Evolutionary conservation across 306 rosid species (phyloP), one percentile per base, ranked within the genome.

Genomic region (Cicer pinnatifidum): DNA sequence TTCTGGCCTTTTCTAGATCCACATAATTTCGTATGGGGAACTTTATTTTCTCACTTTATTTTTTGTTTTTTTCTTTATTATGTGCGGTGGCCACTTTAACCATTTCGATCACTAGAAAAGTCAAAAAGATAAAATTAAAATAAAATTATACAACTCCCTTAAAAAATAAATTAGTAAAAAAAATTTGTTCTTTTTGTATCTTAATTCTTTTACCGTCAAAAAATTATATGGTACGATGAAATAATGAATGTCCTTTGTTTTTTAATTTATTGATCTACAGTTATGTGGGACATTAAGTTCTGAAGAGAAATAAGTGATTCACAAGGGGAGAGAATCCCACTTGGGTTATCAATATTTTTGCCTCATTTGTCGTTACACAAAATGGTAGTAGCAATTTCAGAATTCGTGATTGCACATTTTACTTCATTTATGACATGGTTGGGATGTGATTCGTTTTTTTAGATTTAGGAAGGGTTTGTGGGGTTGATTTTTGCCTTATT

Each of bases 1-100:
- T 87, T 91, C 90, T 85, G 75, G 76, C 84, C 85, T 84, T 84
- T 75, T 75, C 76, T 78, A 75, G 82, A 83, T 77, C 84, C 88
- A 73, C 85, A 78, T 45, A 82, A 87, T 84, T 87, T 81, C 81
- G 81, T 85, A 59, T 73, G 52, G 75, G 78, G 68, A 74, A 69
- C 82, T 77, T 79, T 85, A 50, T 82, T 86, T 86, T 79, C 71
- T 82, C 80, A 57, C 84, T 79, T 41, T 67, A 78, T 38, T 64
- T 79, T 69, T 38, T 66, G 44, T 79, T 73, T 73, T 12, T 78
- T 63, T 56, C 78, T 52, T 57, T 66, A 39, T 79, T 80, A 37
- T 59, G 72, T 59, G 82, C 58, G 71, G 80, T 70, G 75, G 12
- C 82, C 82, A 71, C 84, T 79, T 76, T 81, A 77, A 70, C 80